Conservation (phyloP, 306 rosid genomes). For the Dalbergia cultrata region DNA sequence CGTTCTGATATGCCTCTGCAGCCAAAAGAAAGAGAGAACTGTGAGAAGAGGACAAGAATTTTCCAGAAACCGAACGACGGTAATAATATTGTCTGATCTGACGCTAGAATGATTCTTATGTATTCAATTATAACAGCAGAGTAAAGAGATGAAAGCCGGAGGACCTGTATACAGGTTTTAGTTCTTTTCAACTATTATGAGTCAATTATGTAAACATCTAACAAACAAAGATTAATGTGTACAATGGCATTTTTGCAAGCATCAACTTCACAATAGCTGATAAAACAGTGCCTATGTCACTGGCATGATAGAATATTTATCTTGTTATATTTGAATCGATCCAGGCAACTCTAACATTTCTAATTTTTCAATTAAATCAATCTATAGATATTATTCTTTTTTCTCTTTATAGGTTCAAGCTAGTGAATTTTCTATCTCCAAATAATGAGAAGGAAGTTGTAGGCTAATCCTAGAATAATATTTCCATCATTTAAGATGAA, state of each 20-base stretch:
- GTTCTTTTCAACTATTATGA: background rate
- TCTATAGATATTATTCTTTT: constrained; percentile 7
- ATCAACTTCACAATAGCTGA: constrained; percentile 34
- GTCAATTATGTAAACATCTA: background rate
- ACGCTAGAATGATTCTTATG: constrained; percentile 17
- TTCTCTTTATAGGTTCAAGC: constrained; percentile 3
- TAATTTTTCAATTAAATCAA: constrained; percentile 20
- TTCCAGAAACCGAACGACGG: constrained; percentile 1
- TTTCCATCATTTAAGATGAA: constrained; percentile 26
- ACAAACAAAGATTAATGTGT: constrained; percentile 3
- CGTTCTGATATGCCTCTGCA: constrained; percentile 88
- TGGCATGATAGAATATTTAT: background rate
- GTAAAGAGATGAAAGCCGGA: constrained; percentile 2
- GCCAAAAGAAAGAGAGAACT: constrained; percentile 32
- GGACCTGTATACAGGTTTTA: background rate
- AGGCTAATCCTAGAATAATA: constrained; percentile 18
- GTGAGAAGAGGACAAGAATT: background rate
- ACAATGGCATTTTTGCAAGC: background rate
- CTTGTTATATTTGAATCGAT: constrained; percentile 22
- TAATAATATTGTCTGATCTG: constrained; percentile 2
- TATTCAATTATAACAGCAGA: constrained; percentile 12
- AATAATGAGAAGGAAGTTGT: constrained; percentile 14
- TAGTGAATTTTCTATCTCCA: background rate
- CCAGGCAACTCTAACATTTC: constrained; percentile 5
- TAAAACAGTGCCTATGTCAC: constrained; percentile 16